A percentile compares a stretch with the other conserved stretches of the same genome.
Conservation (phyloP, 345 rosid genomes). For the Balakata baccata region DNA sequence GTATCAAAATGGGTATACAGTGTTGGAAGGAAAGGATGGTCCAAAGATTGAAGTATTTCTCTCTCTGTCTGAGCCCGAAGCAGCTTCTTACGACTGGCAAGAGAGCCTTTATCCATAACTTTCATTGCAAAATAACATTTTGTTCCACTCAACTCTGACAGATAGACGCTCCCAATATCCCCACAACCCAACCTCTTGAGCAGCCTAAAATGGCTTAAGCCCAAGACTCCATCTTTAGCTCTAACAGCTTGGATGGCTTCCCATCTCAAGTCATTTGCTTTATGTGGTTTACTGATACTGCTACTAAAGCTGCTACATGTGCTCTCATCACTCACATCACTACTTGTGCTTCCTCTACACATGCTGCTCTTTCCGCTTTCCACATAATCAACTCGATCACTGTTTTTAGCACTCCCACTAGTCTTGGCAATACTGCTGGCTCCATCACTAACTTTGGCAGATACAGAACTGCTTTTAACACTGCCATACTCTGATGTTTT, state of each 20-base stretch:
- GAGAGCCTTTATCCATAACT: conserved; percentile 91
- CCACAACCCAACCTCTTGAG: conserved; percentile 90
- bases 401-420: conserved; percentile 69
- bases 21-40: conserved; percentile 90
- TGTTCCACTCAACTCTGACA: conserved; percentile 84
- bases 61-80: conserved; percentile 92
- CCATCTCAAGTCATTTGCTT: conserved; percentile 86
- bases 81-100: conserved; percentile 83
- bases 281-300: conserved; percentile 78
- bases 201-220: conserved; percentile 77
- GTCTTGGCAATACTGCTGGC: conserved; percentile 65
- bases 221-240: conserved; percentile 62
- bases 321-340: conserved; percentile 87
- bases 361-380: conserved; percentile 90
- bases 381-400: conserved; percentile 69
- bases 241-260: conserved; percentile 87
- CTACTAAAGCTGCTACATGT: conserved; percentile 89
- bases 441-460: conserved; percentile 78
- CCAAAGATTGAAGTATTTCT: conserved; percentile 81
- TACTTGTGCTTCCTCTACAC: conserved; percentile 89
- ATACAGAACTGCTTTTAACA: conserved; percentile 69
- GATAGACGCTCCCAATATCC: conserved; percentile 89
- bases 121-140: conserved; percentile 88
- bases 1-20: conserved; percentile 89
- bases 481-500: conserved; percentile 58